These are phyloP conservation scores for Ogataea glucozyma DNA, from an alignment of 805 yeast genomes.

Conservation along the genomic window DNA sequence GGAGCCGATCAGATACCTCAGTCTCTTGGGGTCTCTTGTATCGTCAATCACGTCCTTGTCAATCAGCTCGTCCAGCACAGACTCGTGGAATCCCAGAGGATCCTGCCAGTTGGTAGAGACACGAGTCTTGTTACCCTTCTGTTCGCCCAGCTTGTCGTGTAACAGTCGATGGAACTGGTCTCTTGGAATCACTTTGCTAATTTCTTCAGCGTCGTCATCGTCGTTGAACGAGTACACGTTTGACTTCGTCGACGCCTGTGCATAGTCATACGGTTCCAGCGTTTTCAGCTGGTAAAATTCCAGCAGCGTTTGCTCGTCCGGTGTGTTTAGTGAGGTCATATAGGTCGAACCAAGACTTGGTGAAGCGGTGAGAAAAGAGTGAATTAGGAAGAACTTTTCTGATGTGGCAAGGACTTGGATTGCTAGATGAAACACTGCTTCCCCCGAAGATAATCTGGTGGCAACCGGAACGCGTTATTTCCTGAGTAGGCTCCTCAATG, in stretches of 20 bases:
- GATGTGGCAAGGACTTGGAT: too few species aligned
- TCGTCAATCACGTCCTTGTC: constrained; percentile 42
- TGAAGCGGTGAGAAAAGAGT: too few species aligned
- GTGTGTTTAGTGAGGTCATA: too few species aligned
- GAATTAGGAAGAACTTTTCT: too few species aligned
- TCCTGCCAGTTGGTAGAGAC: constrained; percentile 35
- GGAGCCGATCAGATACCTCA: constrained; percentile 52
- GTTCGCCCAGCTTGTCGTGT: constrained; percentile 21
- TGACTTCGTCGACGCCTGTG: constrained; percentile 24
- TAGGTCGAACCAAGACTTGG: too few species aligned
- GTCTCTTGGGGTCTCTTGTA: constrained; percentile 38
- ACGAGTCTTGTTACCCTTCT: not conserved
- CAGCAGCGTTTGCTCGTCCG: constrained; percentile 22
- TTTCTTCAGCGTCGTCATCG: constrained; percentile 13
- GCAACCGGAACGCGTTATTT: too few species aligned
- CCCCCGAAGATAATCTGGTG: too few species aligned
- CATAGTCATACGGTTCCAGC: constrained; percentile 38
- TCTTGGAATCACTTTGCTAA: constrained; percentile 22
- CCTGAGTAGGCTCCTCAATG: too few species aligned
- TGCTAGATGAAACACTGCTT: too few species aligned
- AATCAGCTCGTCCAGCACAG: constrained; percentile 43
- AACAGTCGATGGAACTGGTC: constrained; percentile 28
- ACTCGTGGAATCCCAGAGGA: constrained; percentile 56
- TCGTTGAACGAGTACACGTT: constrained; percentile 15
- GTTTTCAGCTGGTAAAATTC: constrained; percentile 47